Conservation (phyloP, 1,284 basidiomycete species). For the Marasmius sp. region DNA sequence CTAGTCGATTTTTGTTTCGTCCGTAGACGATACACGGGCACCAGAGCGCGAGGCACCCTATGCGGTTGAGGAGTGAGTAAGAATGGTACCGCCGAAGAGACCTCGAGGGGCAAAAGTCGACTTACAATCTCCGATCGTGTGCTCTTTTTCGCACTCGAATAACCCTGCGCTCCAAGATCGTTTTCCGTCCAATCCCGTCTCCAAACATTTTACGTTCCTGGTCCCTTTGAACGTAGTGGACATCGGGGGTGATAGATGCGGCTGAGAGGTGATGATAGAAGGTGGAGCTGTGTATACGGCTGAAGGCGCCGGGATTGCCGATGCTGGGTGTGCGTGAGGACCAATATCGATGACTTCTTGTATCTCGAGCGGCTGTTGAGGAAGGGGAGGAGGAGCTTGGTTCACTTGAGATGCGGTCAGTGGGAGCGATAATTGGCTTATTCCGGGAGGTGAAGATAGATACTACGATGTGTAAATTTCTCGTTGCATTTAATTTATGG, state of each 20-base stretch:
- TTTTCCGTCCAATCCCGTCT: not conserved
- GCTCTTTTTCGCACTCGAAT: constrained; percentile 7
- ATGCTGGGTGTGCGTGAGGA: not conserved
- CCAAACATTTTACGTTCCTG: constrained; percentile 6
- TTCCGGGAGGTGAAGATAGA: constrained; percentile 1
- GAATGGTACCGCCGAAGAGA: not conserved
- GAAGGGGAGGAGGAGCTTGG: not conserved
- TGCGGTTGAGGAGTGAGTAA: not conserved
- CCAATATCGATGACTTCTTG: not conserved
- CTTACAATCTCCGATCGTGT: constrained; percentile 5
- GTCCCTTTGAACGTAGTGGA: not conserved
- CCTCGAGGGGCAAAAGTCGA: not conserved
- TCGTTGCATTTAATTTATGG: not conserved
- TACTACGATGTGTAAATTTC: not conserved
- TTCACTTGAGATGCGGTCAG: not conserved
- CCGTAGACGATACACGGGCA: constrained; percentile 39
- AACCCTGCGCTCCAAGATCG: constrained; percentile 11
- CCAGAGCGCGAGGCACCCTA: constrained; percentile 26
- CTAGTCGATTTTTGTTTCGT: constrained; percentile 36
- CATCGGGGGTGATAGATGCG: not conserved
- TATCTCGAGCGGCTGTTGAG: not conserved
- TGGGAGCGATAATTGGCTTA: not conserved
- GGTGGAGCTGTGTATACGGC: not conserved
- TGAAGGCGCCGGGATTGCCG: too few species aligned
- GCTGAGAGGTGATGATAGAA: not conserved